Evolutionary conservation across 1,284 basidiomycete genomes (phyloP).

Genomic region (Hypsizygus ulmarius): DNA sequence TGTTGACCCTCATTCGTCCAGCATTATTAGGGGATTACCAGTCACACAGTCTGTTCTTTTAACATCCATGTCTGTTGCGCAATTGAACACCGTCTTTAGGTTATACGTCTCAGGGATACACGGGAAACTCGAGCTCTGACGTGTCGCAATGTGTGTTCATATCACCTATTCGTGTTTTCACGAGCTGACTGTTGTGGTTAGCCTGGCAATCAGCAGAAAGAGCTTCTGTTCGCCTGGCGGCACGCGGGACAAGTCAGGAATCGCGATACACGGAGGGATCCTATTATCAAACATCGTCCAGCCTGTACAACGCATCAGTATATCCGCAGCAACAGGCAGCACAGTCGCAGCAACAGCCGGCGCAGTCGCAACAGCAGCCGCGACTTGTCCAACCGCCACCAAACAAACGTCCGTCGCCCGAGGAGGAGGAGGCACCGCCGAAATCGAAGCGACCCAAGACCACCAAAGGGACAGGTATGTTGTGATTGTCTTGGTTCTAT

Average conservation of each 20-base stretch:
- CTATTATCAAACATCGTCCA: constrained; percentile 3
- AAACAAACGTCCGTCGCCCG: constrained; percentile 15
- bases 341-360: constrained; percentile 14
- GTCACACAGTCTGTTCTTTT: constrained; percentile 26
- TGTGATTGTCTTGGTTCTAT: constrained; percentile 15
- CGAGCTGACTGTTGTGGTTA: constrained; percentile 17
- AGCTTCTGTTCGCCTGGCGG: constrained; percentile 54
- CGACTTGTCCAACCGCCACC: constrained; percentile 5
- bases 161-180: neutral
- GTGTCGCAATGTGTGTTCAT: constrained; percentile 14
- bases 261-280: constrained; percentile 2
- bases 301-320: neutral
- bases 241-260: constrained; percentile 39
- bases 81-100: constrained; percentile 11
- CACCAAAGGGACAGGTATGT: constrained; percentile 21
- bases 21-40: constrained; percentile 33
- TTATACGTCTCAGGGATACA: constrained; percentile 20
- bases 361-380: constrained; percentile 15
- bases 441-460: constrained; percentile 29
- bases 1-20: constrained; percentile 17
- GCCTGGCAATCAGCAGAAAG: constrained; percentile 51
- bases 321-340: constrained; percentile 11
- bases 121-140: constrained; percentile 14
- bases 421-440: constrained; percentile 25
- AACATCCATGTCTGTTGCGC: constrained; percentile 4